Evolutionary conservation across 2,329 filamentous ascomycete genomes (phyloP).

Genomic region (Rhexocercosporidium sp.): DNA sequence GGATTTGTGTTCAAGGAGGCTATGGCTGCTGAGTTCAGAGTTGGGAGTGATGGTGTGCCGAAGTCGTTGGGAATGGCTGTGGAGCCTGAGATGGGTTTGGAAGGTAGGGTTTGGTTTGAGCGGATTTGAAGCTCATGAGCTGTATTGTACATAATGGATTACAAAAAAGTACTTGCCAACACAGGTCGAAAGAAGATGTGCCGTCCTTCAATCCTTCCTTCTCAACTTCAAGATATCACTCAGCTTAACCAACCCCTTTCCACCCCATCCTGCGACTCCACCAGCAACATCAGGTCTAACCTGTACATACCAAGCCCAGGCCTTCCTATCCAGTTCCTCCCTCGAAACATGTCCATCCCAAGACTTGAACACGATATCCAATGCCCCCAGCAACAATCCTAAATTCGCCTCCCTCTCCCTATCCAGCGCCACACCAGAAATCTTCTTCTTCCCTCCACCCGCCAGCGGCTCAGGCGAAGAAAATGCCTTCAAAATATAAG

Average conservation of each 20-base stretch:
- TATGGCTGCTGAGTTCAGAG: constrained; percentile 35
- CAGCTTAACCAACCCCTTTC: constrained; percentile 73
- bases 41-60: constrained; percentile 32
- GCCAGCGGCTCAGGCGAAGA: constrained; percentile 43
- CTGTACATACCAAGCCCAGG: constrained; percentile 82
- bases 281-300: constrained; percentile 77
- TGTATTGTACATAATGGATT: too few species aligned
- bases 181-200: neutral
- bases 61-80: constrained; percentile 30
- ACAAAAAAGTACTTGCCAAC: too few species aligned
- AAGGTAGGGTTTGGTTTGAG: constrained; percentile 40
- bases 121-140: constrained; percentile 21
- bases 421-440: constrained; percentile 55
- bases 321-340: constrained; percentile 74
- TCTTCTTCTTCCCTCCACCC: constrained; percentile 52
- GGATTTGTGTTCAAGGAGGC: constrained; percentile 24
- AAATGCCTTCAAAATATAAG: constrained; percentile 66
- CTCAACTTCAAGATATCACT: constrained; percentile 68
- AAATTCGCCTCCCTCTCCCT: constrained; percentile 73
- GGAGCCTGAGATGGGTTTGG: constrained; percentile 34
- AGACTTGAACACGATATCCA: constrained; percentile 74
- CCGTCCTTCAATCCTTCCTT: constrained; percentile 41
- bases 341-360: constrained; percentile 69
- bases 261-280: constrained; percentile 82
- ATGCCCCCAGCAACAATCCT: constrained; percentile 69